Evolutionary conservation across 1,284 basidiomycete species (phyloP).

Genomic region (Inonotus hispidus): DNA sequence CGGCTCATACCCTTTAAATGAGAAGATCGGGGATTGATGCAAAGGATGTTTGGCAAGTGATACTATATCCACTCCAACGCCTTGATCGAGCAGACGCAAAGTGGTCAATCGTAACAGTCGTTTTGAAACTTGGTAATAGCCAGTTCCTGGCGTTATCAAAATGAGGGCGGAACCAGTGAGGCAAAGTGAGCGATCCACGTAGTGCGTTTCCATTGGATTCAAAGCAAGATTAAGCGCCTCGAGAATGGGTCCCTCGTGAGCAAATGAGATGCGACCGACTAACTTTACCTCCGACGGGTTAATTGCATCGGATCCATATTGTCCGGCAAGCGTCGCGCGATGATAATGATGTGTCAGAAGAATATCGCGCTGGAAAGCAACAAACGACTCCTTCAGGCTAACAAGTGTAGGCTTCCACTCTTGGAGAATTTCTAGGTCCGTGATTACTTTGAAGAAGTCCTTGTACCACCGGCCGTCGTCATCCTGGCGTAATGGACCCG

Average conservation of each 20-base stretch:
- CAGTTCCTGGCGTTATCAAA: slow-evolving; percentile 90
- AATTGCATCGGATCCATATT: background rate
- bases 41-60: slow-evolving; percentile 90
- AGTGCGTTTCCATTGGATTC: slow-evolving; percentile 92
- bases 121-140: slow-evolving; percentile 91
- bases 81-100: slow-evolving; percentile 93
- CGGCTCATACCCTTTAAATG: slow-evolving; percentile 61
- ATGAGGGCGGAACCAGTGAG: slow-evolving; percentile 87
- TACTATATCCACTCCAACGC: slow-evolving; percentile 86
- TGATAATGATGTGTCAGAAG: slow-evolving; percentile 83
- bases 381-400: slow-evolving; percentile 82
- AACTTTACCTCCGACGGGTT: slow-evolving; percentile 50
- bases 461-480: slow-evolving; percentile 82
- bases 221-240: slow-evolving; percentile 93
- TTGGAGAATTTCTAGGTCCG: slow-evolving; percentile 83
- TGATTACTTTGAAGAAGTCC: slow-evolving; percentile 93
- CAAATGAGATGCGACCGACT: slow-evolving; percentile 76
- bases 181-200: slow-evolving; percentile 91
- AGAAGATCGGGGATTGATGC: slow-evolving; percentile 87
- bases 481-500: slow-evolving; percentile 68
- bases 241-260: slow-evolving; percentile 92
- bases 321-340: slow-evolving; percentile 40
- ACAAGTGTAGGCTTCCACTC: slow-evolving; percentile 88
- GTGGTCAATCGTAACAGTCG: slow-evolving; percentile 88
- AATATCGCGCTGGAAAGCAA: slow-evolving; percentile 85